phyloP scores from a whole-genome alignment of 2,329 filamentous ascomycete species.

The Fonsecaea erecta region DNA sequence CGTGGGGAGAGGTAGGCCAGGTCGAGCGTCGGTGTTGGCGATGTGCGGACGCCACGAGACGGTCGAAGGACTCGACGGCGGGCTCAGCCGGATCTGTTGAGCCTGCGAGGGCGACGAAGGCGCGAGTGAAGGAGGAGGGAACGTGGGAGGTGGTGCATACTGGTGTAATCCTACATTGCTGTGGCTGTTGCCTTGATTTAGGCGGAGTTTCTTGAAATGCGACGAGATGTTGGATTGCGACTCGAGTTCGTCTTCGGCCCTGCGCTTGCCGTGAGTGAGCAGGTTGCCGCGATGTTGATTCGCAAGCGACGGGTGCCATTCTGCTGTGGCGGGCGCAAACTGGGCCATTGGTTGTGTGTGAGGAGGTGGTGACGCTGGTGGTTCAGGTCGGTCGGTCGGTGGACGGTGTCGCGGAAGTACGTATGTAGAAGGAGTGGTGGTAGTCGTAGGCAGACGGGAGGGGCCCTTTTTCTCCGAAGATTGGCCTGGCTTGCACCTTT shows the following conservation, averaged over 20 bases:
- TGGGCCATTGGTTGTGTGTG: slow-evolving; percentile 18
- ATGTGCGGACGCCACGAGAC: slow-evolving; percentile 20
- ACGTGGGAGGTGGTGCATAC: background rate
- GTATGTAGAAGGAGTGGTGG: background rate
- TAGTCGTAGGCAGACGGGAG: background rate
- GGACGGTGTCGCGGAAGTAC: background rate
- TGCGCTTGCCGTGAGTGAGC: slow-evolving; percentile 25
- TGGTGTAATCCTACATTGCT: slow-evolving; percentile 1
- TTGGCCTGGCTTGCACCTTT: slow-evolving; percentile 1
- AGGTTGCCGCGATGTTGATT: slow-evolving; percentile 29
- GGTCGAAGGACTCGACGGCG: slow-evolving; percentile 4
- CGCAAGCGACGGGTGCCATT: slow-evolving; percentile 15
- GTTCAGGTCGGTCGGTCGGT: too few relatives aligned
- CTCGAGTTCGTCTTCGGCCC: slow-evolving; percentile 30
- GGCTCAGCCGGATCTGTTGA: background rate
- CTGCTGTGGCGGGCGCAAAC: slow-evolving; percentile 18
- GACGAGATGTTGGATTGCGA: slow-evolving; percentile 34
- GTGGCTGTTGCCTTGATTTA: slow-evolving; percentile 23
- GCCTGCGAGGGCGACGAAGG: slow-evolving; percentile 10
- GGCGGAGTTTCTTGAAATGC: slow-evolving; percentile 35
- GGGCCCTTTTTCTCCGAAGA: slow-evolving; percentile 11
- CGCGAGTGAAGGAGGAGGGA: background rate
- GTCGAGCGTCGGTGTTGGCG: slow-evolving; percentile 24
- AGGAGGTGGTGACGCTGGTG: background rate
- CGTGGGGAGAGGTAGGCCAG: slow-evolving; percentile 8